Conservation (phyloP, 139 green algal species). For the Eudorina sp. region DNA sequence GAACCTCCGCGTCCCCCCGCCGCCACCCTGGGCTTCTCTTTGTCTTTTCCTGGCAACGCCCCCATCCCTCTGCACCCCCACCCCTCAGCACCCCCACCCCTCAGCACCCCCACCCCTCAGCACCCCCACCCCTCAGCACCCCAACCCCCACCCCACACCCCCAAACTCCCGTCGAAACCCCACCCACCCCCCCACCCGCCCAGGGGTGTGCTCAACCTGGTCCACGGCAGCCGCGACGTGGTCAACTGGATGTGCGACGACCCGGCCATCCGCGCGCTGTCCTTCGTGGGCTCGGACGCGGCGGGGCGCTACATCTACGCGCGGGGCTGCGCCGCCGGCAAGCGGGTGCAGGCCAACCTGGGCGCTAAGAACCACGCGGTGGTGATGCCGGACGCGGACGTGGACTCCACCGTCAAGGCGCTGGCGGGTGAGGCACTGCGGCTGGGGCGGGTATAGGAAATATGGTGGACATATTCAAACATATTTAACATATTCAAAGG, state of each 20-base stretch:
- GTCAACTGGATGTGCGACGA: conserved; percentile 96
- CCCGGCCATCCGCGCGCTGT: conserved; percentile 91
- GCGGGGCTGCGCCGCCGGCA: conserved; percentile 81
- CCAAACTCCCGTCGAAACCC: too few species aligned
- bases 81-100: too few species aligned
- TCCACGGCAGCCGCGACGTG: conserved; percentile 90
- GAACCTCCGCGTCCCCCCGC: too few species aligned
- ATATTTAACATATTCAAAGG: too few species aligned
- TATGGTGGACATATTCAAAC: too few species aligned
- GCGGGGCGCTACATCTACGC: conserved; percentile 92
- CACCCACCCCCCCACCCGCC: neutral
- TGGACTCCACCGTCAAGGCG: conserved; percentile 82
- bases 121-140: neutral
- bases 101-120: too few species aligned
- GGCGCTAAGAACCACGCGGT: conserved; percentile 99
- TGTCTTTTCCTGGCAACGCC: too few species aligned
- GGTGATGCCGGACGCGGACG: conserved; percentile 94
- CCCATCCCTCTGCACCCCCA: neutral
- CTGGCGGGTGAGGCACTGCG: conserved; percentile 69
- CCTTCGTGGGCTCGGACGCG: conserved; percentile 93
- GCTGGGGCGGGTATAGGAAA: too few species aligned
- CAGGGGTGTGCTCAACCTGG: conserved; percentile 83
- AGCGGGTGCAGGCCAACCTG: conserved; percentile 94
- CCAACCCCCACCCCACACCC: neutral
- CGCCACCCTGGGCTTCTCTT: too few species aligned